A percentile compares a stretch with the other conserved stretches of the same genome.
Evolutionary conservation across 768 basidiomycete species (phyloP).

Genomic region (Pilatotrama ljubarskyi): DNA sequence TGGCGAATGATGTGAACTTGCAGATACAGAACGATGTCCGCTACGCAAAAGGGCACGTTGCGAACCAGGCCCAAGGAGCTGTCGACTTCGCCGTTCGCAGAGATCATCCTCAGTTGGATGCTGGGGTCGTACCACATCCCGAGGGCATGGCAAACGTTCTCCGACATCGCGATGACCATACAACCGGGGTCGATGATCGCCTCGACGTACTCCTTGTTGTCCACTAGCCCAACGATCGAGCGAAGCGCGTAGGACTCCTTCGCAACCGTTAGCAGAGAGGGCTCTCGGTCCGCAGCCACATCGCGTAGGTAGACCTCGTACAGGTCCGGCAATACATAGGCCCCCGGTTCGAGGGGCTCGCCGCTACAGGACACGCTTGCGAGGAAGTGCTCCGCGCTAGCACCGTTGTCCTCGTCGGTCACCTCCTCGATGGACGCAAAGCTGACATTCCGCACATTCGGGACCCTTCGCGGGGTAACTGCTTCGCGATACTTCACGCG

Average conservation of each 20-base stretch:
- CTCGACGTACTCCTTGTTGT: constrained; percentile 16
- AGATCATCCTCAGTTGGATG: constrained; percentile 6
- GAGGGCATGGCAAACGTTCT: constrained; percentile 12
- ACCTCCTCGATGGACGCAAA: no score
- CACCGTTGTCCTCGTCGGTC: no score
- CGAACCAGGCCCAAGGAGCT: constrained; percentile 10
- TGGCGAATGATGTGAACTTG: constrained; percentile 6
- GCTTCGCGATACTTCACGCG: no score
- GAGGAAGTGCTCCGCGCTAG: no score
- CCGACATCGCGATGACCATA: constrained; percentile 14
- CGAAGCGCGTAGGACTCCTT: constrained; percentile 13
- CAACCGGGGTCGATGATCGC: constrained; percentile 17
- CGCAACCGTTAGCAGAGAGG: constrained; percentile 3
- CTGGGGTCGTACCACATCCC: constrained; percentile 4
- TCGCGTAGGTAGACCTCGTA: no score
- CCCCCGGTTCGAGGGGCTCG: no score
- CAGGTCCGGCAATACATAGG: no score
- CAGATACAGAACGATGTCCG: background rate
- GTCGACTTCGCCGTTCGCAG: constrained; percentile 2
- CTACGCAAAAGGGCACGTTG: constrained; percentile 1
- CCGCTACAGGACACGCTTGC: no score
- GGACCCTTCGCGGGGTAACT: no score
- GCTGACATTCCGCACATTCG: no score
- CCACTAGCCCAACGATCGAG: constrained; percentile 4
- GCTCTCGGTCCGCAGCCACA: no score